Percentiles rank a stretch among this genome's conserved stretches.
Evolutionary conservation across 208 protist species (phyloP).

Genomic region (Crithidia expoeki): DNA sequence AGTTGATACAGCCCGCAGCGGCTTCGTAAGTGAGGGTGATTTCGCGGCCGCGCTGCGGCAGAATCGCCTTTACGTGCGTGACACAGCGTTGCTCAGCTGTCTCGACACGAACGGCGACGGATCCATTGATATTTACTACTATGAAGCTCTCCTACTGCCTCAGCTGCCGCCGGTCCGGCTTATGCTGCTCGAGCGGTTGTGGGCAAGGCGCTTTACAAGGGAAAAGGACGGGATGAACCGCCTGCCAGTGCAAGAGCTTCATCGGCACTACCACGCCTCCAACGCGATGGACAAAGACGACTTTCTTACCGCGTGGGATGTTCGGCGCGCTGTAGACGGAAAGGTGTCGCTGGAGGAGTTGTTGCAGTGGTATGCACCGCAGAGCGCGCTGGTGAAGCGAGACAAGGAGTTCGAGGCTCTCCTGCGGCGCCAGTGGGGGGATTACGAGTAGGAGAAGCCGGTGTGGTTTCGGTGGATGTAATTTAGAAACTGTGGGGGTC

Average conservation of each 20-base stretch:
- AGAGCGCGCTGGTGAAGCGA: conserved; percentile 45
- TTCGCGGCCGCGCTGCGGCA: conserved; percentile 62
- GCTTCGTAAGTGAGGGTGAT: conserved; percentile 50
- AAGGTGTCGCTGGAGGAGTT: conserved; percentile 61
- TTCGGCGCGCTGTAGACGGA: conserved; percentile 50
- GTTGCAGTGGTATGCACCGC: conserved; percentile 77
- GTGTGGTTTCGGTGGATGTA: neutral
- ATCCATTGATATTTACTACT: conserved; percentile 73
- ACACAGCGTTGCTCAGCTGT: conserved; percentile 38
- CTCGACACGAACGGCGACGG: conserved; percentile 82
- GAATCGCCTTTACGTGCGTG: conserved; percentile 75
- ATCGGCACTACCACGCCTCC: conserved; percentile 56
- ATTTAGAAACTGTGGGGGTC: neutral
- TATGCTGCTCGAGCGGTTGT: conserved; percentile 84
- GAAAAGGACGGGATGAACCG: conserved; percentile 50
- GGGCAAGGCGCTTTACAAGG: conserved; percentile 52
- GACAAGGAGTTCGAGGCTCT: conserved; percentile 78
- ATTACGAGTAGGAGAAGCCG: conserved; percentile 17
- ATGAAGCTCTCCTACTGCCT: conserved; percentile 62
- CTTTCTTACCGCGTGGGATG: conserved; percentile 86
- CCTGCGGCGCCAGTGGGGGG: conserved; percentile 65
- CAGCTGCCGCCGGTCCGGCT: conserved; percentile 51
- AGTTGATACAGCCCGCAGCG: conserved; percentile 27
- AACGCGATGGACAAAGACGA: conserved; percentile 66
- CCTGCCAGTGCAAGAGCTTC: conserved; percentile 68